phyloP scores from a whole-genome alignment of 345 rosid genomes.

The Pistacia vera region DNA sequence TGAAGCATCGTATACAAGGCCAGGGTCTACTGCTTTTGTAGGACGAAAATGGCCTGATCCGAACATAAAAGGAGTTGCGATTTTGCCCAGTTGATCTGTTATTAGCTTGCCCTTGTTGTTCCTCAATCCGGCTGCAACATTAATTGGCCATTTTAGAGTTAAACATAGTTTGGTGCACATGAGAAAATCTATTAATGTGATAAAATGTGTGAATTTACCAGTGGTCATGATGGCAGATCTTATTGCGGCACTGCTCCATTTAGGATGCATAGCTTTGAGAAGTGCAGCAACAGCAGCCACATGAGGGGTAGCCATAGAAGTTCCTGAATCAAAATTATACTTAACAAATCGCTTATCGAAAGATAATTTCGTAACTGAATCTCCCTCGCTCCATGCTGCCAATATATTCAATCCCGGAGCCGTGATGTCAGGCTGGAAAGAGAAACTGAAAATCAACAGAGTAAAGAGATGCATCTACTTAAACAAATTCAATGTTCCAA shows the following conservation, averaged over 20 bases:
- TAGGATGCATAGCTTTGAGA: slow-evolving; percentile 70
- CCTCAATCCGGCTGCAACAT: slow-evolving; percentile 47
- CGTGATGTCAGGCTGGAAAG: slow-evolving; percentile 73
- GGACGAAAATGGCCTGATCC: slow-evolving; percentile 79
- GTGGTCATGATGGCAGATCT: slow-evolving; percentile 79
- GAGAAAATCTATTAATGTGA: too few relatives aligned
- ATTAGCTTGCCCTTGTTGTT: slow-evolving; percentile 53
- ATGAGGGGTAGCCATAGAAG: slow-evolving; percentile 96
- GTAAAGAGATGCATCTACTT: not conserved
- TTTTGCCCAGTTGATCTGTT: slow-evolving; percentile 39
- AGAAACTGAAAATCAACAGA: not conserved
- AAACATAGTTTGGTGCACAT: not conserved
- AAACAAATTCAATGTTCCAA: not conserved
- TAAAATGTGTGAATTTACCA: slow-evolving; percentile 23
- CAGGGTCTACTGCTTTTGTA: slow-evolving; percentile 68
- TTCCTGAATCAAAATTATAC: slow-evolving; percentile 62
- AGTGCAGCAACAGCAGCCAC: slow-evolving; percentile 77
- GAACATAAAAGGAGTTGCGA: slow-evolving; percentile 56
- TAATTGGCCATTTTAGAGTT: slow-evolving; percentile 21
- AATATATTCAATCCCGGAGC: slow-evolving; percentile 79
- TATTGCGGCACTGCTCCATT: slow-evolving; percentile 87
- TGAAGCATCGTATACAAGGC: slow-evolving; percentile 75
- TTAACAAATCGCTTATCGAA: slow-evolving; percentile 45
- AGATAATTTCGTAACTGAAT: slow-evolving; percentile 45
- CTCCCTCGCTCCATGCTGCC: slow-evolving; percentile 81